Conservation (phyloP, 768 basidiomycete genomes). For the Boletus edulis region DNA sequence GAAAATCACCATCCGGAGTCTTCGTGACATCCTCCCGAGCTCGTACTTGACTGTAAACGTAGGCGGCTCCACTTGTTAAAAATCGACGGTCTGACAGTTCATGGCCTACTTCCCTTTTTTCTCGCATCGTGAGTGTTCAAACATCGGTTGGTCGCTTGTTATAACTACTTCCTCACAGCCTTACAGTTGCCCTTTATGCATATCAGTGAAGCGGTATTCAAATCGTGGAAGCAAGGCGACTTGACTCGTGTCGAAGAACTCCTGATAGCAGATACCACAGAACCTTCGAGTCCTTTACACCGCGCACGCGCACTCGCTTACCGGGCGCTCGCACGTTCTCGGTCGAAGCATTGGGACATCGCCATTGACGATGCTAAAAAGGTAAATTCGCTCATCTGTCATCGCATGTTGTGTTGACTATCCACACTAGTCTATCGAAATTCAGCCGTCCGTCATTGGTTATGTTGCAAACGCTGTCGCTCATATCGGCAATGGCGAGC, state of each 20-base stretch:
- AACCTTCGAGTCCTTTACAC: not conserved
- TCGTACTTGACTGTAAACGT: not conserved
- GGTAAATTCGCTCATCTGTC: not conserved
- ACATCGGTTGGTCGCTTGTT: rapidly evolving
- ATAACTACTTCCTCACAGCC: not conserved
- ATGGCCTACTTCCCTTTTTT: no score
- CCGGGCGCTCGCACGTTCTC: not conserved
- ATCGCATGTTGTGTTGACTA: not conserved
- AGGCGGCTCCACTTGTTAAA: not conserved
- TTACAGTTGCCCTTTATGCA: slow-evolving; percentile 1
- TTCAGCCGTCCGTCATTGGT: slow-evolving; percentile 4
- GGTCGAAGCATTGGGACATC: not conserved
- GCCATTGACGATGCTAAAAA: slow-evolving; percentile 8
- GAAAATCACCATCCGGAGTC: not conserved
- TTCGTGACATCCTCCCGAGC: not conserved
- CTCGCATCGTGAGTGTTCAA: not conserved
- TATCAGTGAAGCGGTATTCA: not conserved
- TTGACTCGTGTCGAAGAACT: not conserved
- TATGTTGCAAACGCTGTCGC: slow-evolving; percentile 6
- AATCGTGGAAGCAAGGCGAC: not conserved
- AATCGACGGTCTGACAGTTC: not conserved
- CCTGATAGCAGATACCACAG: not conserved
- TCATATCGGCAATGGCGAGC: not conserved
- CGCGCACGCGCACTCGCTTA: slow-evolving; percentile 1
- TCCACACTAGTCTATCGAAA: not conserved